A percentile compares a stretch with the other conserved stretches of the same genome.
These are phyloP conservation scores for Aspergillus oerlinghausenensis DNA, from an alignment of 2,329 filamentous ascomycete species.

Conservation along the genomic window DNA sequence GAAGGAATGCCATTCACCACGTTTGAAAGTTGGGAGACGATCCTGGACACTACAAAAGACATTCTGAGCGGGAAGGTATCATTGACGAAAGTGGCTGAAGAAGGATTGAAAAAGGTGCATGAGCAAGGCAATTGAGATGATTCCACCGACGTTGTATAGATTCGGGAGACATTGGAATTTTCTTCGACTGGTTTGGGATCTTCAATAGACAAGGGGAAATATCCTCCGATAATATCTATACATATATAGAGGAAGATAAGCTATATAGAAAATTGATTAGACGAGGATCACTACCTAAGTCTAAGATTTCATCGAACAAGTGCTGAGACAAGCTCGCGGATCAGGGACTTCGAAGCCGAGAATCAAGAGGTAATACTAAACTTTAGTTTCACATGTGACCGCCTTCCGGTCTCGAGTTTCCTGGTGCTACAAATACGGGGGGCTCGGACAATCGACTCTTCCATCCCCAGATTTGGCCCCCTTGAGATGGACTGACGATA, in stretches of 20 bases:
- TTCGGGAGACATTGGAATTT: neutral
- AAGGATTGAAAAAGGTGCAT: constrained; percentile 31
- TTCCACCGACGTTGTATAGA: neutral
- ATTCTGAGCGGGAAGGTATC: constrained; percentile 69
- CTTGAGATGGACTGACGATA: constrained; percentile 28
- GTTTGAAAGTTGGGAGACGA: constrained; percentile 79
- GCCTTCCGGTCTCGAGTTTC: constrained; percentile 23
- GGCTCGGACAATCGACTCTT: constrained; percentile 2
- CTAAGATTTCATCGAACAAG: too few species aligned
- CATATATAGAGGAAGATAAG: neutral
- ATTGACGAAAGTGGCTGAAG: constrained; percentile 63
- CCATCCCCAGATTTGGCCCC: constrained; percentile 15
- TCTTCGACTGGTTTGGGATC: neutral
- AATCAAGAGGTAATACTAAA: neutral
- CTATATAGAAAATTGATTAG: neutral
- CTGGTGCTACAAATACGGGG: neutral
- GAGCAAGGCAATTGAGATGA: constrained; percentile 1
- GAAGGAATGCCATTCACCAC: constrained; percentile 82
- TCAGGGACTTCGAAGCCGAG: neutral
- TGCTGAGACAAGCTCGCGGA: neutral
- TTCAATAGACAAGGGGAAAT: neutral
- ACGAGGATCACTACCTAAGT: too few species aligned
- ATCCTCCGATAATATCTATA: neutral
- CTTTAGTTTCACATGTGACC: constrained; percentile 19
- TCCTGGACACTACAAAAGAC: constrained; percentile 69